A percentile compares a stretch with the other conserved stretches of the same genome.
phyloP scores from a whole-genome alignment of 169 alveolate genomes.

The Plasmodium gallinaceum region DNA sequence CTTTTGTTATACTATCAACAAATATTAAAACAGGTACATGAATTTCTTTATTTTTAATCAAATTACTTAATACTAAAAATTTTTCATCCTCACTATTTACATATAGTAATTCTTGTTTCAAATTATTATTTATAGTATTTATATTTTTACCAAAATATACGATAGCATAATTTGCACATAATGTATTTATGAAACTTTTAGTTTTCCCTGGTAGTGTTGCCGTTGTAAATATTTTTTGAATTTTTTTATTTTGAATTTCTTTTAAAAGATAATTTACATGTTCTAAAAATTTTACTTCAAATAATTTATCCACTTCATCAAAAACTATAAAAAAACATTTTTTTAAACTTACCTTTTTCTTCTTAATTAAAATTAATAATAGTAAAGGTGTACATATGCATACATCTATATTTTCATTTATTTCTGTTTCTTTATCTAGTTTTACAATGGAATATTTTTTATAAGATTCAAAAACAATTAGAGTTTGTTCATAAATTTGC shows the following conservation, averaged over 20 bases:
- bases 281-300: constrained; percentile 53
- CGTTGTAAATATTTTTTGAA: constrained; percentile 74
- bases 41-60: constrained; percentile 40
- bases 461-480: constrained; percentile 33
- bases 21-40: constrained; percentile 68
- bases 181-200: constrained; percentile 39
- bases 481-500: constrained; percentile 68
- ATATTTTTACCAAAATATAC: constrained; percentile 69
- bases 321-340: constrained; percentile 60
- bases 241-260: constrained; percentile 40
- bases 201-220: constrained; percentile 69
- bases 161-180: constrained; percentile 33
- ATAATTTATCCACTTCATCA: constrained; percentile 75
- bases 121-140: constrained; percentile 56
- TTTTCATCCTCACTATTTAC: constrained; percentile 72
- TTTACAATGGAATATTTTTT: constrained; percentile 13
- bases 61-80: constrained; percentile 35
- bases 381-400: constrained; percentile 66
- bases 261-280: constrained; percentile 20
- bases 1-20: constrained; percentile 43
- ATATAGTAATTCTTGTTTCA: constrained; percentile 66
- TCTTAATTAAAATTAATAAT: constrained; percentile 13
- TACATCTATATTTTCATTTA: constrained; percentile 21
- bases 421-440: constrained; percentile 21
- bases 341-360: constrained; percentile 41